Base-by-base conservation (phyloP, 208 protist genomes). In the Leishmania arabica region DNA sequence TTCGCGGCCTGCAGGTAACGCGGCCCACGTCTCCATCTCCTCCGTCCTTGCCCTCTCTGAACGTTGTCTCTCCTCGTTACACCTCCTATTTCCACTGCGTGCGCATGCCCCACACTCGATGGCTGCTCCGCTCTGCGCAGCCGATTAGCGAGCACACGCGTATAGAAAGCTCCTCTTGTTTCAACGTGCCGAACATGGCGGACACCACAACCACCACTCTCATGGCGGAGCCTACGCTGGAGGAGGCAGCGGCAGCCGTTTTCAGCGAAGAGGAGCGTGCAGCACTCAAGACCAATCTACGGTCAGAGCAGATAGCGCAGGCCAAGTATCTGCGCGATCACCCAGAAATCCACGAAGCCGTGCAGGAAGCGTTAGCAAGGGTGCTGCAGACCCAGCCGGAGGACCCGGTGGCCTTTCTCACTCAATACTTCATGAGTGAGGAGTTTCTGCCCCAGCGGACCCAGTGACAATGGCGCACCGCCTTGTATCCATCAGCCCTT, bases 251-350 rank as follows among this genome's bases (percentile, higher is more conserved):
- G 19, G 87, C 77, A 0, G 80, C 86, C 51, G 84, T 97, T 78
- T 91, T 98, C 77, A 89, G 79, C 40, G 79, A 80, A 6, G 89
- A 96, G 72, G 92, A 98, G 85, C 80, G 88, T 69, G 34, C 84
- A 11, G 86, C 75, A 34, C 71, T 98, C 5, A 83, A 90, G 42
- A 71, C 81, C 24, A 93, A 95, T 54, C 69, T 96, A 47, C 91
- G 89, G 15, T 83, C 88, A 34, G 89, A 90, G 79, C 90, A 95
- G 77, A 89, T 98, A 42, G 84, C 70, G 11, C 92, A 98, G 76
- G 92, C 92, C 3, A 92, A 92, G 84, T 98, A 98, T 77, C 86
- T 98, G 15, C 93, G 93, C 34, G 81, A 58, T 1, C 95, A 98
- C 78, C 90, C 93, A 11, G 93, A 98, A 81, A 91, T 98, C 70